phyloP scores from a whole-genome alignment of 306 rosid species.

The Vicia faba region DNA sequence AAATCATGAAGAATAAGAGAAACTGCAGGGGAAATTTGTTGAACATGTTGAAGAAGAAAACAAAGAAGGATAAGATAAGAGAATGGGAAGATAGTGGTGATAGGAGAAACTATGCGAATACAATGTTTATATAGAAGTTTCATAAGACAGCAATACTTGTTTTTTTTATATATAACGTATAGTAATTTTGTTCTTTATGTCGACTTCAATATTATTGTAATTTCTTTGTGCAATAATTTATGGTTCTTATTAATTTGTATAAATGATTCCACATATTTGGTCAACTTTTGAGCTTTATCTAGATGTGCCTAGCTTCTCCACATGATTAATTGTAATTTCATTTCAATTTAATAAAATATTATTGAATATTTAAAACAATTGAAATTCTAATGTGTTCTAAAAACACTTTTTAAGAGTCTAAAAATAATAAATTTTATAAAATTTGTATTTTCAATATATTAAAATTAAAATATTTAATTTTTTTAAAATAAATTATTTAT shows the following conservation, averaged over 20 bases:
- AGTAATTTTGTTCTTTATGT: background rate
- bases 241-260: background rate
- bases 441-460: no score
- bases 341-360: background rate
- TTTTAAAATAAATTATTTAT: no score
- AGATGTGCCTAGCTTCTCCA: background rate
- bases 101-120: background rate
- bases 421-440: no score
- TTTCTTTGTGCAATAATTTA: background rate
- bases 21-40: constrained; percentile 9
- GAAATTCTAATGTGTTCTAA: no score
- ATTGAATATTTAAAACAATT: background rate
- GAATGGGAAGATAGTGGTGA: background rate
- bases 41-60: constrained; percentile 31
- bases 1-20: constrained; percentile 31
- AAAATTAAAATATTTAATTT: no score
- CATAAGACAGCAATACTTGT: background rate
- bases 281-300: constrained; percentile 8
- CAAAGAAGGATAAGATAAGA: background rate
- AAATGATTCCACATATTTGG: background rate
- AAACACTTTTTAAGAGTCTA: no score
- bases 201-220: constrained; percentile 15
- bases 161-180: background rate
- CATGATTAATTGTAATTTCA: background rate
- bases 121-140: constrained; percentile 26